Base-by-base conservation (phyloP, 768 basidiomycete genomes). In the Pleurotus cornucopiae region DNA sequence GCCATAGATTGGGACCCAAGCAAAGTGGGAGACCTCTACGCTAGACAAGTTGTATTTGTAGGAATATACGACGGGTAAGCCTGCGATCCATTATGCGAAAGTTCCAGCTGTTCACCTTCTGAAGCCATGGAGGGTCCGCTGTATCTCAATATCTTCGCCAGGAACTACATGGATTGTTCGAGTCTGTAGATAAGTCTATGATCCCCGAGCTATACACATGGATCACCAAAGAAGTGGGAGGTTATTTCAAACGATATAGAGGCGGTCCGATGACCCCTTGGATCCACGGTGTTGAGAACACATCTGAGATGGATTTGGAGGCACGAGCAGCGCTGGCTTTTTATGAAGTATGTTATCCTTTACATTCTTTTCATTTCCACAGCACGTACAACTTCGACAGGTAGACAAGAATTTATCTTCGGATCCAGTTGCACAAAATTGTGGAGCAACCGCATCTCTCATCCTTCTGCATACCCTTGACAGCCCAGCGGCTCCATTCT, bases 391-490 rank as follows among this genome's bases (percentile, higher is more conserved):
- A 63, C 39, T 43, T 51, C 52, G 7, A 55, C 60, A 92, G 89
- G 86, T 86, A 51, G 94, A 96, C 66, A 82, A 83, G 63, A 78
- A 83, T 54, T 71, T 95, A 16, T 84, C 89, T 4, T 78, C 76
- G 38, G 84, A 90, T 61, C 77, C 78, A 23, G 79, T 85, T 57
- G 85, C 91, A 0, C 83, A 86, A 65, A 73, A 80, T 39, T 91
- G 88, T 60, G 97, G 97, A 2, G 91, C 94, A 12, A 96, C 94
- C 2, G 93, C 92, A 6, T 96, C 94, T 1, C 82, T 97, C 1
- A 92, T 86, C 0, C 77, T 98, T 39, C 75, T 98, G n/a, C 95
- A 98, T 60, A 89, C 92, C 21, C 75, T 98, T 13, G 96, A 98
- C 68, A 66, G 73, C 5, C 93, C 91, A 12, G 75, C 82, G 6